Evolutionary conservation across 306 rosid genomes (phyloP), one percentile per base, ranked within the genome.

Genomic region (Abrus precatorius): DNA sequence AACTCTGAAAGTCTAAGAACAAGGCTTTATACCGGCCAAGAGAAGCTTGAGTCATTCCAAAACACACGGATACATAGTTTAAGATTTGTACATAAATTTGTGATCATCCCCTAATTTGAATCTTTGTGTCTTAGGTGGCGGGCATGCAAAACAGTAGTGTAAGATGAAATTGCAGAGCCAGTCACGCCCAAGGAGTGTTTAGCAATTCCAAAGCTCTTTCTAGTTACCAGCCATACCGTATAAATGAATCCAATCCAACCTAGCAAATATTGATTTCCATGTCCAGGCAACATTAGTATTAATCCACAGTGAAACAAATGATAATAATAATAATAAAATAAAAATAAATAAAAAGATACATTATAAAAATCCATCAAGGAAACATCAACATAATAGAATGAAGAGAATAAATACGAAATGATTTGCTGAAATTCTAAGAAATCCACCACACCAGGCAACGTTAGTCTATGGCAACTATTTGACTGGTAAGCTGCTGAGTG

Each of bases 161-260:
- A 94, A 47, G 88, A 85, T 44, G 98, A 85, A 72, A 92, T 72
- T 54, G 86, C 93, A 5, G 97, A 90, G 77, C 97, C 84, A 70
- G 97, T 91, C 54, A 38, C 78, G 0, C 72, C 78, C 66, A 94
- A 33, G 0, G 98, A 89, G 71, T 80, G 92, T 71, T 86, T 90
- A 7, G 95, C 98, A 55, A 92, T 55, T 40, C 88, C 88, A 20
- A 91, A 64, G 84, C 93, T 86, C 87, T 87, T 92, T 78, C 83
- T 86, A 6, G 82, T 81, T 72, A 84, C 94, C 87, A 92, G 73
- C 97, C 97, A 92, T 40, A 88, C 69, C 20, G 86, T 34, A 67
- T 82, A 91, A 64, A 94, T 87, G 89, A 94, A 94, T 79, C 95
- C 98, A 61, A 92, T 73, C 98, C 98, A 94, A 48, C 97, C 98